Base-by-base conservation (phyloP, 176 grass and related monocot species). In the Carex kokanica region DNA sequence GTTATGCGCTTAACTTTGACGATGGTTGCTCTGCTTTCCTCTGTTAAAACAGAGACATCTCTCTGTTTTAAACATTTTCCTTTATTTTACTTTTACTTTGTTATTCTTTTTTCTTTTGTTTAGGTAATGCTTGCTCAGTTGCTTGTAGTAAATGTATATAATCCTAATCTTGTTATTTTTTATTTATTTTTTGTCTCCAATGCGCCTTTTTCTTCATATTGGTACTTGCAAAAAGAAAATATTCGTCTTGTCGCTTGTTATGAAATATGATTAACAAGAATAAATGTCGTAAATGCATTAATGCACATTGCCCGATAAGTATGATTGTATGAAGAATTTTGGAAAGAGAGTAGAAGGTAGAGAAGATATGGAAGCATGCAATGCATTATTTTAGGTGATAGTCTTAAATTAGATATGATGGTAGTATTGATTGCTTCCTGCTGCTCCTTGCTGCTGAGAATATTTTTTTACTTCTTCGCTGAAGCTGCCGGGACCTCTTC, bases 1-100 rank as follows among this genome's bases (percentile, higher is more conserved):
- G 88, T 54, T 90, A 90, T 60, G 88, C 88, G 29, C 88, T 90
- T 61, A 90, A 90, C 74, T 90, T 90, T 40, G 88, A 90, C 54
- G 88, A 90, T 56, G 74, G 85, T 45, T 84, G 72, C 64, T 87
- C 88, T 63, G 74, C 63, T 59, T 80, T 86, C 32, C 73, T 83
- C 41, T 79, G 36, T 43, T 86, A 29, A 29, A 24, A 78, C 32
- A 63, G 3, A 55, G 57, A 45, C 54, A 17, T 53, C 1, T 21
- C 23, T 67, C 60, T 66, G 20, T 24, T 65, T 64, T 36, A 17
- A 18, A 40, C 8, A 5, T 53, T 12, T 51, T 4, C 8, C 9
- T 40, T 40, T 82, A 20, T 65, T 65, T 16, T 9, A 27, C 15
- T 82, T 61, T 79, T 10, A 17, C 34, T 79, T 81, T 52, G 5